Conservation (phyloP, 208 protist genomes). For the Phytomonas serpens region DNA sequence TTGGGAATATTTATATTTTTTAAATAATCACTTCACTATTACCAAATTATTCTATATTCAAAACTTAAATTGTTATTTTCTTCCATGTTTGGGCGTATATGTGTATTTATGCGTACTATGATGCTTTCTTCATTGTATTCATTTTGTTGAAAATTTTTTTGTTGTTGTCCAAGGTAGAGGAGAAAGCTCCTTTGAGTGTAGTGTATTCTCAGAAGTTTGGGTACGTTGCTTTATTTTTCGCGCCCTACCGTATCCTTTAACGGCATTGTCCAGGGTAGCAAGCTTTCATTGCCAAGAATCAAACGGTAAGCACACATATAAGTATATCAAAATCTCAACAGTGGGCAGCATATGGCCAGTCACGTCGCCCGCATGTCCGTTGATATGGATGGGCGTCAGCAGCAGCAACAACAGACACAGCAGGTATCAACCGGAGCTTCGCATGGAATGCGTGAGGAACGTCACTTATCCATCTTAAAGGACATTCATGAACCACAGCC, state of each 20-base stretch:
- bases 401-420: conserved; percentile 5
- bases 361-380: neutral
- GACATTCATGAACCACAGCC: neutral
- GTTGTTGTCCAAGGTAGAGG: neutral
- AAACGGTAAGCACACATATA: neutral
- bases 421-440: neutral
- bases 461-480: conserved; percentile 1
- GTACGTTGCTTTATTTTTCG: neutral
- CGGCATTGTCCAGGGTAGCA: neutral
- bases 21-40: neutral
- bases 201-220: neutral
- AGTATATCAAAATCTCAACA: neutral
- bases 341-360: neutral
- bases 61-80: neutral
- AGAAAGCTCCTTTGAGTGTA: neutral
- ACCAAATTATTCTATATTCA: neutral
- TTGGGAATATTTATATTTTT: neutral
- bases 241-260: neutral
- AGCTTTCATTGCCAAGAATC: neutral
- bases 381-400: neutral
- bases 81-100: neutral
- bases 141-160: neutral
- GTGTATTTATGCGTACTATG: neutral
- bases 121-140: neutral
- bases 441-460: neutral